phyloP scores from a whole-genome alignment of 1,284 basidiomycete species.

The Coriolopsis trogii region DNA sequence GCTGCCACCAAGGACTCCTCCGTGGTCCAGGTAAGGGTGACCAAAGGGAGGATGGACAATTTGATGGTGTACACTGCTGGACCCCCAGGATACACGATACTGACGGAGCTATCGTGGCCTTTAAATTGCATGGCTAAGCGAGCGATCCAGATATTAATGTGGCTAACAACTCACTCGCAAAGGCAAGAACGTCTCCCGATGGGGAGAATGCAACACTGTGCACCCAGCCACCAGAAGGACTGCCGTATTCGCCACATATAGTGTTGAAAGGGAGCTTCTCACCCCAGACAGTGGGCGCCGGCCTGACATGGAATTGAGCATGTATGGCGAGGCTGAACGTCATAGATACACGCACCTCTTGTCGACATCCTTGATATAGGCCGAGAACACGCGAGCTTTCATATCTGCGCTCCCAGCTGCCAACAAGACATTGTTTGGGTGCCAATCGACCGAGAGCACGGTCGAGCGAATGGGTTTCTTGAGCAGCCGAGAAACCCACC shows the following conservation, averaged over 20 bases:
- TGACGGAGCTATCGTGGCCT: constrained; percentile 94
- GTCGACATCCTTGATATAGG: constrained; percentile 94
- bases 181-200: constrained; percentile 90
- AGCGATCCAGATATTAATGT: not conserved
- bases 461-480: constrained; percentile 88
- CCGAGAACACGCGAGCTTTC: constrained; percentile 97
- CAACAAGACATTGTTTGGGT: constrained; percentile 91
- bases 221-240: constrained; percentile 95
- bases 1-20: constrained; percentile 88
- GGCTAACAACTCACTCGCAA: constrained; percentile 70
- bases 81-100: constrained; percentile 83
- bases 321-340: not conserved
- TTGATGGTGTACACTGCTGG: constrained; percentile 75
- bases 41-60: constrained; percentile 76
- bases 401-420: constrained; percentile 95
- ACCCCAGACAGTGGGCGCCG: constrained; percentile 92
- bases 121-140: not conserved
- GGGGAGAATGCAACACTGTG: constrained; percentile 96
- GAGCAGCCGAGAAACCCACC: constrained; percentile 98
- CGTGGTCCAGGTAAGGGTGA: constrained; percentile 84
- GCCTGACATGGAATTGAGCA: constrained; percentile 50
- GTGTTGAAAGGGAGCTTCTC: constrained; percentile 98
- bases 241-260: constrained; percentile 91
- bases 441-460: constrained; percentile 95
- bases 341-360: constrained; percentile 58